Evolutionary conservation across 2,329 filamentous ascomycete genomes (phyloP).

Genomic region (Cercospora sojina): DNA sequence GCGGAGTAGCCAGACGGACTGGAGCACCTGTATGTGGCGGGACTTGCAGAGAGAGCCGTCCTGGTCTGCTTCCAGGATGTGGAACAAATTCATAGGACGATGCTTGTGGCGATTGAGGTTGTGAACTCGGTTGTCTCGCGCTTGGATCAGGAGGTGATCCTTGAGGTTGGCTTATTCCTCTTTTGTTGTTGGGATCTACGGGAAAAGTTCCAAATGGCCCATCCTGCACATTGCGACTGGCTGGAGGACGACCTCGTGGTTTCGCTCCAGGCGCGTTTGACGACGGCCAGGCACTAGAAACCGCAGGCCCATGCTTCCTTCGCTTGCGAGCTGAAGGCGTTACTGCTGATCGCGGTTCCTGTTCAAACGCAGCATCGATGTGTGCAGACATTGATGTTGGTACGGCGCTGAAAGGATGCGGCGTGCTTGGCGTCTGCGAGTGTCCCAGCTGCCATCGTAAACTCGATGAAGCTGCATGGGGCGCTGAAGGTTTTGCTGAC

Average conservation of each 20-base stretch:
- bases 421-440: conserved; percentile 39
- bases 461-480: conserved; percentile 44
- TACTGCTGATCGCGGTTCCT: conserved; percentile 70
- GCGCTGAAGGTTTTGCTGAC: conserved; percentile 41
- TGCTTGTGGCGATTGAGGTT: conserved; percentile 57
- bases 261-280: conserved; percentile 66
- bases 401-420: conserved; percentile 76
- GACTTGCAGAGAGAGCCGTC: conserved; percentile 61
- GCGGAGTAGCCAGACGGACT: conserved; percentile 63
- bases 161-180: conserved; percentile 19
- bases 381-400: conserved; percentile 54
- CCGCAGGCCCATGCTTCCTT: conserved; percentile 75
- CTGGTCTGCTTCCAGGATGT: conserved; percentile 42
- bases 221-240: conserved; percentile 64
- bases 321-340: conserved; percentile 60
- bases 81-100: conserved; percentile 34
- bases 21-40: conserved; percentile 60
- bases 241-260: conserved; percentile 75
- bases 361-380: conserved; percentile 48
- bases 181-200: conserved; percentile 51
- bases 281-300: conserved; percentile 85
- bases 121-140: conserved; percentile 11
- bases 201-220: conserved; percentile 70
- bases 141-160: conserved; percentile 14
- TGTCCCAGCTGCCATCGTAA: conserved; percentile 36